Evolutionary conservation across 2,329 filamentous ascomycete species (phyloP).

Genomic region (Microdochium nivale): DNA sequence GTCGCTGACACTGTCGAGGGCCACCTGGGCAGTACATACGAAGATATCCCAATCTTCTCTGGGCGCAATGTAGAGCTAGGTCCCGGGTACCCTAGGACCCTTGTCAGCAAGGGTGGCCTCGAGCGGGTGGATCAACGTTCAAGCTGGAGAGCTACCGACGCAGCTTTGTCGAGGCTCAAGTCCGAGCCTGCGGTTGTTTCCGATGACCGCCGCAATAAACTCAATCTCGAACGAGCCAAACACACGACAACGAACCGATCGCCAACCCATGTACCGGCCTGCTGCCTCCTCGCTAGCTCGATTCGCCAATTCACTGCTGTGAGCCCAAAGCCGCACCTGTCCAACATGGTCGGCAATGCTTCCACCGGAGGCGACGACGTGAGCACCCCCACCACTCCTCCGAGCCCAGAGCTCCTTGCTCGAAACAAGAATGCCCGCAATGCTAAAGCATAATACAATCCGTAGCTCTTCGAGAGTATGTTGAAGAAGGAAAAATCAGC

Average conservation of each 20-base stretch:
- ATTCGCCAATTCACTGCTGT: not conserved
- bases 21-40: too few species aligned
- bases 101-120: not conserved
- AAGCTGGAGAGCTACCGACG: not conserved
- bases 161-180: not conserved
- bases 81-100: not conserved
- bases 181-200: not conserved
- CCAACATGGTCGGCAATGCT: slow-evolving; percentile 13
- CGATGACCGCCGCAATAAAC: not conserved
- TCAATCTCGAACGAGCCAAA: too few species aligned
- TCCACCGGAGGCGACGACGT: slow-evolving; percentile 16
- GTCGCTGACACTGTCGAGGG: too few species aligned
- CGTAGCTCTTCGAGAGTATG: slow-evolving; percentile 19
- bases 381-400: slow-evolving; percentile 2
- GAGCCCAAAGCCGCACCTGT: not conserved
- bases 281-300: not conserved
- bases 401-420: not conserved
- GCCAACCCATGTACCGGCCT: not conserved
- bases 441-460: not conserved
- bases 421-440: slow-evolving; percentile 1
- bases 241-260: not conserved
- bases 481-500: slow-evolving; percentile 17
- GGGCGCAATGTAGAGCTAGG: too few species aligned
- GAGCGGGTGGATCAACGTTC: not conserved
- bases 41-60: too few species aligned